phyloP scores from a whole-genome alignment of 2,329 filamentous ascomycete species.

The Cytospora piceae region DNA sequence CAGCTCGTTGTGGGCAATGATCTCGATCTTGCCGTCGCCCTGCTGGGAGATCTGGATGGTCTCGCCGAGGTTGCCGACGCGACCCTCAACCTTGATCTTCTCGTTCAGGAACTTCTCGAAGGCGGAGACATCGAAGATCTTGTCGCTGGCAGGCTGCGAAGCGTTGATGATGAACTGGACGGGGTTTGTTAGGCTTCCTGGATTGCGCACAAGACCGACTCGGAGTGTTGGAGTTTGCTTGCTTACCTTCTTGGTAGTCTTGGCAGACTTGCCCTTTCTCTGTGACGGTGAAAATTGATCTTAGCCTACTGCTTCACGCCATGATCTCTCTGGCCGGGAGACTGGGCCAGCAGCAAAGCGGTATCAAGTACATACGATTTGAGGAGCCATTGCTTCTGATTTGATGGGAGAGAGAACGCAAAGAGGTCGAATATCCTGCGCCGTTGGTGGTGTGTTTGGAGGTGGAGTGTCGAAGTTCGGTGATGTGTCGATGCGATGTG shows the following conservation, averaged over 20 bases:
- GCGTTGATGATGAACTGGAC: conserved; percentile 97
- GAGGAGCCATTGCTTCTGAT: conserved; percentile 75
- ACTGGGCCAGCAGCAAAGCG: conserved; percentile 92
- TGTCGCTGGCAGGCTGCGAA: conserved; percentile 96
- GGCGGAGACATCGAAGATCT: conserved; percentile 99
- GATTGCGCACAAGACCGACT: conserved; percentile 1
- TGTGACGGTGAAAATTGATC: conserved; percentile 57
- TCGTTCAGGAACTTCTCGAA: conserved; percentile 99
- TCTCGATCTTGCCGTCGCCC: conserved; percentile 97
- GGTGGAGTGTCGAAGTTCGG: conserved; percentile 13
- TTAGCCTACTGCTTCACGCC: conserved; percentile 96
- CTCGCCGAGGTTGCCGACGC: conserved; percentile 97
- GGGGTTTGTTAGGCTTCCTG: not conserved
- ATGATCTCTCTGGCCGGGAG: conserved; percentile 50
- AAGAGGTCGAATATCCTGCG: conserved; percentile 83
- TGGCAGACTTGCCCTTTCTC: conserved; percentile 70
- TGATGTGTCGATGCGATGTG: conserved; percentile 10
- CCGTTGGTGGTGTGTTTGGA: conserved; percentile 43
- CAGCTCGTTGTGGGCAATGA: conserved; percentile 96
- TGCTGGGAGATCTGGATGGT: conserved; percentile 86
- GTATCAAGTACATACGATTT: conserved; percentile 82
- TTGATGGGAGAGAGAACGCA: conserved; percentile 50
- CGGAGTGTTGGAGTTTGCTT: conserved; percentile 19
- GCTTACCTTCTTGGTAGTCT: conserved; percentile 83
- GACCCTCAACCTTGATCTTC: conserved; percentile 99